These are phyloP conservation scores for Lipomyces japonicus DNA, from an alignment of 805 yeast species.

Conservation along the genomic window DNA sequence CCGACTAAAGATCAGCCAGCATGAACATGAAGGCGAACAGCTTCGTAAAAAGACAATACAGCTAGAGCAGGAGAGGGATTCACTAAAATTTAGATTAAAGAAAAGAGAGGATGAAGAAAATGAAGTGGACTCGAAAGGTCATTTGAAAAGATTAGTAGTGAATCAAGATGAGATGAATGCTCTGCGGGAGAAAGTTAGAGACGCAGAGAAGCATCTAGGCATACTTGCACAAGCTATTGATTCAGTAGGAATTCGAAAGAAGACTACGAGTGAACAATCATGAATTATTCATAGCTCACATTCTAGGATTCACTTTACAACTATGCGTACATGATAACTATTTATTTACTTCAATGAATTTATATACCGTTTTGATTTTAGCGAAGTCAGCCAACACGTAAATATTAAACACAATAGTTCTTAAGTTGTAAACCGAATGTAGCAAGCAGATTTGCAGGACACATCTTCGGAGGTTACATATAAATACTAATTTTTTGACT, in stretches of 20 bases:
- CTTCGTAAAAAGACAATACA: conserved; percentile 31
- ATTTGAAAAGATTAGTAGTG: not conserved
- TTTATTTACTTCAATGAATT: too few relatives aligned
- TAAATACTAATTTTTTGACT: too few relatives aligned
- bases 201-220: conserved; percentile 3
- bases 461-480: too few relatives aligned
- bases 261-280: not conserved
- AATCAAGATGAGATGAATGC: conserved; percentile 28
- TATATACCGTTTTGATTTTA: too few relatives aligned
- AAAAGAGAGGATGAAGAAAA: conserved; percentile 20
- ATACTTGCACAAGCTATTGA: not conserved
- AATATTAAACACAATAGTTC: too few relatives aligned
- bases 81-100: conserved; percentile 33
- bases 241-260: not conserved
- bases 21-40: conserved; percentile 29
- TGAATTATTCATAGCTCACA: too few relatives aligned
- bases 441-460: too few relatives aligned
- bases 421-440: too few relatives aligned
- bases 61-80: conserved; percentile 31
- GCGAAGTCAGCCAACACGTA: too few relatives aligned
- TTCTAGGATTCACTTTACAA: too few relatives aligned
- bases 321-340: too few relatives aligned
- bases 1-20: conserved; percentile 33
- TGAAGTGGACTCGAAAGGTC: not conserved
- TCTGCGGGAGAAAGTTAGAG: conserved; percentile 32